Base-by-base conservation (phyloP, 148 eudicot genomes). In the Vaccinium corymbosum region DNA sequence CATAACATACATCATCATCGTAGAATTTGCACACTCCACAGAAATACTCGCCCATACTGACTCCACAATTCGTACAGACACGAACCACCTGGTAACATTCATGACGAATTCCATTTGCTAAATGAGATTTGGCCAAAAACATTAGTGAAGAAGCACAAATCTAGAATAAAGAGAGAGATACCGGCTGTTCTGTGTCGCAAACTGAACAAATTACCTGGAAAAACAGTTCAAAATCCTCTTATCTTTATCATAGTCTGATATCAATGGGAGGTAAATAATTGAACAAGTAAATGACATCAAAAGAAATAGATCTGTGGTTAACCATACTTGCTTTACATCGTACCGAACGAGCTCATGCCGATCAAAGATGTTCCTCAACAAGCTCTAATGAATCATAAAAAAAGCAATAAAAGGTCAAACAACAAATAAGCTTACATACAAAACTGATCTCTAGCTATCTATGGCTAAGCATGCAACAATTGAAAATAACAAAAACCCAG, bases 181-280 rank as follows among this genome's bases (percentile, higher is more conserved):
- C 97, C 50, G 95, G 98, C 85, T 97, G 98, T 84, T 97, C 99
- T 78, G 99, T 95, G 86, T 97, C 99, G 88, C 98, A 97, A 64
- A 97, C 95, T 78, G 92, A 88, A 88, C 99, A 97, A 76, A 95
- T 89, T 77, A 95, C 98, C 98, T 97, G 90, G 76, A 88, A 81
- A 12, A 85, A 5, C 50, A 76, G 55, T 20, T 42, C 38, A 66
- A 74, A 79, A 68, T 80, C 73, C 64, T 29, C 70, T 35, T 52
- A 15, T 32, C 62, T 50, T 20, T 51, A 38, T 62, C 51, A 82
- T 8, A 25, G 49, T 25, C 64, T 59, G 35, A 19, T 50, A 15
- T 72, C n/a, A 61, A 35, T 15, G 15, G 1, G 46, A 64, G n/a
- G 11, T 57, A 50, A 77, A 12, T 13, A 57, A 83, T 3, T 70